These are phyloP conservation scores for Magnusiomyces tetraspermus DNA, from an alignment of 1,139 yeast species.

Conservation along the genomic window DNA sequence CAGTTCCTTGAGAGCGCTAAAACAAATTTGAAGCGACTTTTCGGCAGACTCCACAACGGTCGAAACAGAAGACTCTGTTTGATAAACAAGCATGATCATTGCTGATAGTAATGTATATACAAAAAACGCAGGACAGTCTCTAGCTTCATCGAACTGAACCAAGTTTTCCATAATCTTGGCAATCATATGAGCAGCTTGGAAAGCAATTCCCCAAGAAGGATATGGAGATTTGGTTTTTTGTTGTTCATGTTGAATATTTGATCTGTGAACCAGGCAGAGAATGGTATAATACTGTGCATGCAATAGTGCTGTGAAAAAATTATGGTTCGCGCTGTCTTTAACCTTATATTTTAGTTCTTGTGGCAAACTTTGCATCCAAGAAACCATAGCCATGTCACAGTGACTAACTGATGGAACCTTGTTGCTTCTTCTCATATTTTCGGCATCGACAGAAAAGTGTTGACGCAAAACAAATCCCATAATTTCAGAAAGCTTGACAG, in stretches of 20 bases:
- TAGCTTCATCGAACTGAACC: constrained; percentile 43
- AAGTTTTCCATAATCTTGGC: constrained; percentile 56
- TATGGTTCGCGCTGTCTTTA: constrained; percentile 43
- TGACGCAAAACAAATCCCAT: constrained; percentile 63
- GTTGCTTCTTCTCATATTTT: constrained; percentile 39
- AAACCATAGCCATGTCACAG: constrained; percentile 73
- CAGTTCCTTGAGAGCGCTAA: constrained; percentile 45
- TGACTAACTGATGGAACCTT: constrained; percentile 52
- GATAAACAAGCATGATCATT: constrained; percentile 63
- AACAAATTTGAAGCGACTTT: constrained; percentile 45
- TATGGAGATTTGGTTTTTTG: constrained; percentile 42
- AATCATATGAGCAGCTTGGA: constrained; percentile 78
- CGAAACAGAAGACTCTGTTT: constrained; percentile 51
- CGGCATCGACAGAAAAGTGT: constrained; percentile 65
- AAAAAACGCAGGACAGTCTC: constrained; percentile 49
- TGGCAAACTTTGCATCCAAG: constrained; percentile 68
- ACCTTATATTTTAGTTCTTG: constrained; percentile 54
- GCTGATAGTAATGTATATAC: constrained; percentile 53
- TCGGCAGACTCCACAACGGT: constrained; percentile 53
- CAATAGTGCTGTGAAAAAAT: constrained; percentile 50
- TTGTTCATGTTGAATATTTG: constrained; percentile 48
- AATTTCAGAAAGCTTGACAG: constrained; percentile 62
- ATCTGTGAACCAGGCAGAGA: constrained; percentile 61
- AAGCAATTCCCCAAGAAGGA: constrained; percentile 78
- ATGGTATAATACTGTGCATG: constrained; percentile 69